Evolutionary conservation across 257 asterid species (phyloP).

Genomic region (Parsonsia alboflavescens): DNA sequence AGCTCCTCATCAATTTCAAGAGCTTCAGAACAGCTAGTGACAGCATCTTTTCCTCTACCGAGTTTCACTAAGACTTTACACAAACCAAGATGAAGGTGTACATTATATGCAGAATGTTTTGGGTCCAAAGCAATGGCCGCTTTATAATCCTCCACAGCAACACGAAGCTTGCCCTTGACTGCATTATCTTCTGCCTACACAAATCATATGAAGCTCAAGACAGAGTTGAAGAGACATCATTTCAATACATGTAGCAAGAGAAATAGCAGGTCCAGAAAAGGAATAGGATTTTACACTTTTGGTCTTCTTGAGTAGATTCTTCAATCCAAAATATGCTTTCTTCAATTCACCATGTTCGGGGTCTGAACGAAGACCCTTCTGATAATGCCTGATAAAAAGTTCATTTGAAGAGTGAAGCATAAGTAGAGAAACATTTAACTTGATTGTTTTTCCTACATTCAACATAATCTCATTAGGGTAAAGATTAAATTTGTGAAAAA

Average conservation of each 20-base stretch:
- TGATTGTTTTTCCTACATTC: neutral
- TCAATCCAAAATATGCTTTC: slow-evolving; percentile 85
- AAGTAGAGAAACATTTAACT: neutral
- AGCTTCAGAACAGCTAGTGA: slow-evolving; percentile 69
- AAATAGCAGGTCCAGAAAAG: slow-evolving; percentile 1
- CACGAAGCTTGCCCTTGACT: slow-evolving; percentile 79
- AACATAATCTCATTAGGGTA: neutral
- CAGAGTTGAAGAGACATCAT: neutral
- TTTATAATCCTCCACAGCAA: slow-evolving; percentile 77
- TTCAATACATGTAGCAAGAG: neutral
- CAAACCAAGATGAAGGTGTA: slow-evolving; percentile 79
- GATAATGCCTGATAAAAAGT: slow-evolving; percentile 61
- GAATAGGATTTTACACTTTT: slow-evolving; percentile 51
- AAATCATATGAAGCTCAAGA: slow-evolving; percentile 12
- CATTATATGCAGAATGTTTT: slow-evolving; percentile 65
- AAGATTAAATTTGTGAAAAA: slow-evolving; percentile 2
- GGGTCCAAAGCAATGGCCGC: slow-evolving; percentile 85
- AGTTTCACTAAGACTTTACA: slow-evolving; percentile 88
- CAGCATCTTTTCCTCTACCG: slow-evolving; percentile 85
- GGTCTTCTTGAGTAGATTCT: slow-evolving; percentile 81
- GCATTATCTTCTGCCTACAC: slow-evolving; percentile 91
- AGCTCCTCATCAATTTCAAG: slow-evolving; percentile 74
- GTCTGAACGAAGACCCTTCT: slow-evolving; percentile 91
- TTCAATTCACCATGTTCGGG: slow-evolving; percentile 90
- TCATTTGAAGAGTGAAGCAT: slow-evolving; percentile 4